These are phyloP conservation scores for Rhodotorula kratochvilovae DNA, from an alignment of 768 basidiomycete genomes.

Conservation along the genomic window DNA sequence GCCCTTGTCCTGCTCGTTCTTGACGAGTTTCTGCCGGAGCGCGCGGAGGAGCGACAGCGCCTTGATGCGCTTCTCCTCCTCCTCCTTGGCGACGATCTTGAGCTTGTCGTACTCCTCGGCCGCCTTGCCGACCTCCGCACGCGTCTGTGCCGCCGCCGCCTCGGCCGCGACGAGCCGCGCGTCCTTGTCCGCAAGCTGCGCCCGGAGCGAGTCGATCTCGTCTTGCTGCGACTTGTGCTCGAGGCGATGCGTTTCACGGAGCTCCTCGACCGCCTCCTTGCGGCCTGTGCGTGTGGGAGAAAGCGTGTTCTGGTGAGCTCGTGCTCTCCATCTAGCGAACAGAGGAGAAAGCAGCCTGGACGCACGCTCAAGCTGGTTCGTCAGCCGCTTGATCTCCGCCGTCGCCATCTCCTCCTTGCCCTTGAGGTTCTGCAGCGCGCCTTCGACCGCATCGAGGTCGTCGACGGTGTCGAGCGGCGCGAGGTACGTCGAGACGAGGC, in stretches of 20 bases:
- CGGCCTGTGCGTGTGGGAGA: conserved; percentile 56
- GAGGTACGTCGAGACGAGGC: conserved; percentile 64
- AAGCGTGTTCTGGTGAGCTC: background rate
- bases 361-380: conserved; percentile 68
- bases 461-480: conserved; percentile 60
- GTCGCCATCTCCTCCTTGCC: conserved; percentile 52
- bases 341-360: background rate
- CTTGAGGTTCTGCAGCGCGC: conserved; percentile 64
- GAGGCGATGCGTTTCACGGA: conserved; percentile 73
- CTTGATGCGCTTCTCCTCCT: conserved; percentile 94
- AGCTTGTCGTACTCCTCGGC: conserved; percentile 60
- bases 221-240: conserved; percentile 74
- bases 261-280: conserved; percentile 74
- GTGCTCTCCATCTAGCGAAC: background rate
- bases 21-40: conserved; percentile 93
- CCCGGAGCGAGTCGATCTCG: conserved; percentile 65
- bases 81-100: conserved; percentile 70
- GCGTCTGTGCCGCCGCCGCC: conserved; percentile 55
- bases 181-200: conserved; percentile 62
- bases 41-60: conserved; percentile 89
- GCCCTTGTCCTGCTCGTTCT: conserved; percentile 72
- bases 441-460: conserved; percentile 64
- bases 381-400: conserved; percentile 73
- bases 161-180: conserved; percentile 68
- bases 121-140: conserved; percentile 54